phyloP scores from a whole-genome alignment of 2,329 filamentous ascomycete species.

The Colletotrichum orbiculare region DNA sequence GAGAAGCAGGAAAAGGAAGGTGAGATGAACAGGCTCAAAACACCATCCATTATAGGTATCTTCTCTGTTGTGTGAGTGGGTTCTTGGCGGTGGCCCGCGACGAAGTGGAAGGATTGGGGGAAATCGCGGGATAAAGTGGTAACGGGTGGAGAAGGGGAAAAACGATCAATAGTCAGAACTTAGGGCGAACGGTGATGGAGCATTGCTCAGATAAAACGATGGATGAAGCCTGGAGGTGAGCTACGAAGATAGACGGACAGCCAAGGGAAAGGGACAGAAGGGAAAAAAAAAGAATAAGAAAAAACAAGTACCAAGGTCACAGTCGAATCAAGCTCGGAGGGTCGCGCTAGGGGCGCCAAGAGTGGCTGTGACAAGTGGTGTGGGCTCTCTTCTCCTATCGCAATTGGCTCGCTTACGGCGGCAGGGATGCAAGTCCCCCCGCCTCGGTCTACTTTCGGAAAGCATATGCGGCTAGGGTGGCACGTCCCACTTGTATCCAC shows the following conservation, averaged over 20 bases:
- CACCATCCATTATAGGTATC: too few relatives aligned
- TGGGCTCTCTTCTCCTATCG: too few relatives aligned
- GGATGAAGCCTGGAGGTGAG: too few relatives aligned
- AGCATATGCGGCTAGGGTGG: constrained; percentile 2
- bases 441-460: neutral
- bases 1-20: constrained; percentile 7
- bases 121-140: too few relatives aligned
- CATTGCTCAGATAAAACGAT: too few relatives aligned
- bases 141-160: too few relatives aligned
- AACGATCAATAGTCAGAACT: too few relatives aligned
- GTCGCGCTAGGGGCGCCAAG: constrained; percentile 25
- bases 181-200: too few relatives aligned
- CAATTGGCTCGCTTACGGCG: constrained; percentile 14
- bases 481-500: constrained; percentile 6
- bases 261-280: neutral
- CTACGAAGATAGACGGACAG: neutral
- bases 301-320: constrained; percentile 10
- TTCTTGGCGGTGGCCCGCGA: too few relatives aligned
- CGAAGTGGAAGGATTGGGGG: too few relatives aligned
- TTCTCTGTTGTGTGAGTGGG: too few relatives aligned
- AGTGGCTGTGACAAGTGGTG: constrained; percentile 23
- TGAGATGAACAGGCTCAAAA: neutral
- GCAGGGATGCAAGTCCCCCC: neutral
- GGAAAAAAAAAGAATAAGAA: neutral
- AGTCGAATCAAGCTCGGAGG: constrained; percentile 31